These are phyloP conservation scores for Exophiala lecanii-corni DNA, from an alignment of 2,329 filamentous ascomycete species.

Conservation along the genomic window DNA sequence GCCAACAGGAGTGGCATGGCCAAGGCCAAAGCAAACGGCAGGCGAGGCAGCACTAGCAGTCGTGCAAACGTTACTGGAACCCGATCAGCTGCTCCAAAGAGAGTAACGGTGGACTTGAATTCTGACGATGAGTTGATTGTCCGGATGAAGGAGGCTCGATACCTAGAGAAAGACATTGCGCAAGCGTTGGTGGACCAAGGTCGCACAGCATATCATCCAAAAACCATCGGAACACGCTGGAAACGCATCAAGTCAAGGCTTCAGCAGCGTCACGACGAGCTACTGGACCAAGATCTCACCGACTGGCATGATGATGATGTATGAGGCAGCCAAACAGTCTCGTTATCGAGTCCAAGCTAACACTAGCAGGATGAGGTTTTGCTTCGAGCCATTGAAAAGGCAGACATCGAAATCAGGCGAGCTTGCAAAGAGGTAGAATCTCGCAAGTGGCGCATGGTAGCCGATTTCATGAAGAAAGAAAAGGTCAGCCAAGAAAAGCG, in stretches of 20 bases:
- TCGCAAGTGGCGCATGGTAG: conserved; percentile 43
- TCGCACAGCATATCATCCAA: conserved; percentile 40
- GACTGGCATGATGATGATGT: conserved; percentile 50
- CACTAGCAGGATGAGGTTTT: conserved; percentile 41
- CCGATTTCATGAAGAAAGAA: conserved; percentile 39
- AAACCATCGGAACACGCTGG: conserved; percentile 47
- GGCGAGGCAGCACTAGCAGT: conserved; percentile 33
- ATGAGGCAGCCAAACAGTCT: too few relatives aligned
- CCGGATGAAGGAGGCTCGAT: conserved; percentile 30
- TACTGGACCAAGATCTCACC: conserved; percentile 43
- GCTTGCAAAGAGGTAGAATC: conserved; percentile 38
- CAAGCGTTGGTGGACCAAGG: conserved; percentile 39
- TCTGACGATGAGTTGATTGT: conserved; percentile 43
- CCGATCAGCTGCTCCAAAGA: conserved; percentile 39
- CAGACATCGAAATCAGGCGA: conserved; percentile 40
- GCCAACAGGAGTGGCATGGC: conserved; percentile 13
- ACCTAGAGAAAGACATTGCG: conserved; percentile 41
- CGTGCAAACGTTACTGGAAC: conserved; percentile 45
- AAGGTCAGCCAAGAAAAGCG: conserved; percentile 28
- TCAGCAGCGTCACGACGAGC: conserved; percentile 40
- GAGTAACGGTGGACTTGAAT: conserved; percentile 41
- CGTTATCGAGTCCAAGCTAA: too few relatives aligned
- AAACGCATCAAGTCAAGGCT: conserved; percentile 41
- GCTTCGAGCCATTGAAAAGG: conserved; percentile 35
- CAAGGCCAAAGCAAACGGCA: conserved; percentile 7